Percentiles rank a stretch among this genome's conserved stretches.
phyloP scores from a whole-genome alignment of 1,284 basidiomycete species.

The Ganoderma leucocontextum region DNA sequence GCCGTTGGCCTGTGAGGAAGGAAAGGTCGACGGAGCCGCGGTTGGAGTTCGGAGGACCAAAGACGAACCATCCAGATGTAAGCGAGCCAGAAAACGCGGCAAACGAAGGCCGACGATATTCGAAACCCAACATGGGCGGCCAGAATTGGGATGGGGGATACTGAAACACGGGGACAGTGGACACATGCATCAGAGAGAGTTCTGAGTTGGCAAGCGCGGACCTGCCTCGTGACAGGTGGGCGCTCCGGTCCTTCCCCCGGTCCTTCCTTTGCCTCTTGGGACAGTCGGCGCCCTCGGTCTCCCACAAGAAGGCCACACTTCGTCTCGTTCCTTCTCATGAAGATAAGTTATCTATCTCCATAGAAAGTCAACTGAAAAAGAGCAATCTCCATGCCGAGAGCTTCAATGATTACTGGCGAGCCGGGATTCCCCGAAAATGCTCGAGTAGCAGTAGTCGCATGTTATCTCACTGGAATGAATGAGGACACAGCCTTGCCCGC shows the following conservation, averaged over 20 bases:
- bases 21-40: background rate
- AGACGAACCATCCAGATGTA: background rate
- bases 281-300: background rate
- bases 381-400: background rate
- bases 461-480: too few relatives aligned
- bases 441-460: too few relatives aligned
- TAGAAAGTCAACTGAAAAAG: background rate
- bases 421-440: background rate
- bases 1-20: background rate
- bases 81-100: background rate
- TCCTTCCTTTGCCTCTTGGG: background rate
- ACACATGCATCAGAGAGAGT: background rate
- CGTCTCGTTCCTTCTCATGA: background rate
- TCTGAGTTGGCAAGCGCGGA: background rate
- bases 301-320: background rate
- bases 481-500: background rate
- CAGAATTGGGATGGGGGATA: background rate
- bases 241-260: background rate
- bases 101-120: background rate
- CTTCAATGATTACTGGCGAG: background rate
- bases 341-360: background rate
- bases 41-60: background rate
- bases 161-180: background rate
- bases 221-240: background rate
- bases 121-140: background rate